Conservation (phyloP, 305 asterid species). For the Fraxinus dipetala region DNA sequence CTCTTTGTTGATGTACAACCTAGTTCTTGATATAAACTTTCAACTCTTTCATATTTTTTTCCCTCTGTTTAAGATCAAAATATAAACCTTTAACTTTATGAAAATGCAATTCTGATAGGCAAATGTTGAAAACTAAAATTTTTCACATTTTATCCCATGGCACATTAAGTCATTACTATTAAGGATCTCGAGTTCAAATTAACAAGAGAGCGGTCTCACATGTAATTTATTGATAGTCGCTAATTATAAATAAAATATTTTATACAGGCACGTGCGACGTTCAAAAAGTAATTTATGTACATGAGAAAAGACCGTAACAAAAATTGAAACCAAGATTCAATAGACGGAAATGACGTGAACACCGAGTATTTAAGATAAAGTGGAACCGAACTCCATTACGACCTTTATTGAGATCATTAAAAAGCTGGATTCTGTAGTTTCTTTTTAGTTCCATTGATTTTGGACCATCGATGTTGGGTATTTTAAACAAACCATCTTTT, state of each 20-base stretch:
- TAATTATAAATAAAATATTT: no score
- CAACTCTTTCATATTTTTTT: constrained; percentile 2
- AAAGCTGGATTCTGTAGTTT: constrained; percentile 12
- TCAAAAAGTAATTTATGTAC: not conserved
- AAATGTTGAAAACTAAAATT: not conserved
- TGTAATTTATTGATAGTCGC: not conserved
- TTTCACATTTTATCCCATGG: not conserved
- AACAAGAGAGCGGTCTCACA: not conserved
- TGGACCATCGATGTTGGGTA: constrained; percentile 21
- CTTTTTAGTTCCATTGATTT: constrained; percentile 16
- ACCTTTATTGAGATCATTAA: constrained; percentile 14
- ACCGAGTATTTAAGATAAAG: not conserved
- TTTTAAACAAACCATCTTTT: constrained; percentile 9
- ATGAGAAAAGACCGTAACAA: not conserved
- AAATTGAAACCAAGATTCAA: not conserved
- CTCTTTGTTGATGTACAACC: constrained; percentile 1
- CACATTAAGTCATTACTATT: not conserved
- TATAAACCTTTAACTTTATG: not conserved
- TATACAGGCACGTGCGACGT: not conserved
- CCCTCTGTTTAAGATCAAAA: not conserved
- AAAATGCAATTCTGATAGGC: not conserved
- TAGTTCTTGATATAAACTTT: constrained; percentile 11
- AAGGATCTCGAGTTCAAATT: not conserved
- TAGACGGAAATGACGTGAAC: not conserved
- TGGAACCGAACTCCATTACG: not conserved